Conservation (phyloP, 805 yeast genomes). For the Hagleromyces aurorensis region DNA sequence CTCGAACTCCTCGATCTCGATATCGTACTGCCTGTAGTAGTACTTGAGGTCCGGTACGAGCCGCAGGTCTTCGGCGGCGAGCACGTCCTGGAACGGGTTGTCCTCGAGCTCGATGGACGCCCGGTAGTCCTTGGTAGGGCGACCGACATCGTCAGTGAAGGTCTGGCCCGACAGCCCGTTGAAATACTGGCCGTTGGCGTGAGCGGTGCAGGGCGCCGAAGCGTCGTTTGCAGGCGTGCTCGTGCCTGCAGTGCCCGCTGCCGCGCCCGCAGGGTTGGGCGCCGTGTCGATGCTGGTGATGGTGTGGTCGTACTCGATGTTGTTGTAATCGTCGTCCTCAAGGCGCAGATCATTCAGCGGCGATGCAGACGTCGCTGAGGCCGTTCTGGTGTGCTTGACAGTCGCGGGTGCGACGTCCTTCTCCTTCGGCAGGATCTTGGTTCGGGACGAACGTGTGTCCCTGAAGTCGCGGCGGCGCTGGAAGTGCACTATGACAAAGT, state of each 20-base stretch:
- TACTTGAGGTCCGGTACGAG: constrained; percentile 52
- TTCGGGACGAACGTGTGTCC: constrained; percentile 24
- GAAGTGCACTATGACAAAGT: constrained; percentile 22
- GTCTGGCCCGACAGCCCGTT: no score
- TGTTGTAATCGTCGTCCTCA: constrained; percentile 20
- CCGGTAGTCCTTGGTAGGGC: no score
- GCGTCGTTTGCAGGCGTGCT: constrained; percentile 1
- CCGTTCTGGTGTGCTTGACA: constrained; percentile 8
- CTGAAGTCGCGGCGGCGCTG: constrained; percentile 22
- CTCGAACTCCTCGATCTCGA: constrained; percentile 50
- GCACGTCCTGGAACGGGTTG: constrained; percentile 25
- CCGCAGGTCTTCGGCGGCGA: constrained; percentile 22
- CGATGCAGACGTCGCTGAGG: constrained; percentile 15
- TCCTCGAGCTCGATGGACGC: constrained; percentile 14
- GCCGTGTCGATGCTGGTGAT: constrained; percentile 16
- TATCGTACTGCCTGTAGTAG: constrained; percentile 55
- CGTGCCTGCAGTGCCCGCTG: not conserved
- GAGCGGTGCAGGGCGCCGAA: constrained; percentile 1
- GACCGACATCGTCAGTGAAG: no score
- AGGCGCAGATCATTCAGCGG: constrained; percentile 14
- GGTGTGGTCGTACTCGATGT: constrained; percentile 27
- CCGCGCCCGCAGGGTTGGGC: constrained; percentile 6
- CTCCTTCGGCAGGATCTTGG: constrained; percentile 11
- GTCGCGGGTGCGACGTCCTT: constrained; percentile 6
- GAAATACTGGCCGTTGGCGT: constrained; percentile 1